Percentiles rank a stretch among this genome's conserved stretches.
These are phyloP conservation scores for Kwoniella shandongensis DNA, from an alignment of 768 basidiomycete genomes.

Conservation along the genomic window DNA sequence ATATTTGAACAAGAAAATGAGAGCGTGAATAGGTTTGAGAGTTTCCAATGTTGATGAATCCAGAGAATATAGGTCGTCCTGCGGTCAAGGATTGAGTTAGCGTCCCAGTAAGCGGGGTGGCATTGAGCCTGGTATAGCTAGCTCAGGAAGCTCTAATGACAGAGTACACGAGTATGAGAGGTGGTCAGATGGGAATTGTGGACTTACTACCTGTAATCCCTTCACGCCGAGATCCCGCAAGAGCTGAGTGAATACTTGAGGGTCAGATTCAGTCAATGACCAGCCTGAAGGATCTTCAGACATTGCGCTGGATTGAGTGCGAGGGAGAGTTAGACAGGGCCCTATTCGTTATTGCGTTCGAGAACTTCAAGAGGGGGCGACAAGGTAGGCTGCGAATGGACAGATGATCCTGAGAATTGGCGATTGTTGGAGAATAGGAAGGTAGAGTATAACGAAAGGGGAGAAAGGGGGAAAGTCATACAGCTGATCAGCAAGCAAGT, in stretches of 20 bases:
- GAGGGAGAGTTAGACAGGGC: too few relatives aligned
- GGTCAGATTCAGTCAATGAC: conserved; percentile 53
- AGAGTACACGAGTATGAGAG: conserved; percentile 1
- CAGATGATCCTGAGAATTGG: too few relatives aligned
- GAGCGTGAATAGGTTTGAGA: conserved; percentile 78
- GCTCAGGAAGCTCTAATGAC: too few relatives aligned
- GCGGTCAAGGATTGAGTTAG: not conserved
- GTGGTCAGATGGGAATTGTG: not conserved
- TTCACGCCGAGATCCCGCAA: conserved; percentile 48
- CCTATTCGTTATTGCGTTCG: too few relatives aligned
- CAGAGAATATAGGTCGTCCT: conserved; percentile 53
- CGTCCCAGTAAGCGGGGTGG: not conserved
- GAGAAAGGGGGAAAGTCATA: too few relatives aligned
- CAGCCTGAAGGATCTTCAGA: conserved; percentile 50
- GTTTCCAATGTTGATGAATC: conserved; percentile 61
- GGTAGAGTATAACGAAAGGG: too few relatives aligned
- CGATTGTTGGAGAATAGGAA: too few relatives aligned
- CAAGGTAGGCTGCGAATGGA: too few relatives aligned
- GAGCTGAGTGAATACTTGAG: conserved; percentile 50
- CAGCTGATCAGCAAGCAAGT: too few relatives aligned
- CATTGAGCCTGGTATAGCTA: too few relatives aligned
- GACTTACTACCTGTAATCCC: conserved; percentile 51
- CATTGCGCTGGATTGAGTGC: conserved; percentile 1
- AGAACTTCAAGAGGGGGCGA: too few relatives aligned
- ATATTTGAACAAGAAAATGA: conserved; percentile 98